Evolutionary conservation across 345 rosid species (phyloP), one percentile per base, ranked within the genome.

Genomic region (Fremontodendron californicum): DNA sequence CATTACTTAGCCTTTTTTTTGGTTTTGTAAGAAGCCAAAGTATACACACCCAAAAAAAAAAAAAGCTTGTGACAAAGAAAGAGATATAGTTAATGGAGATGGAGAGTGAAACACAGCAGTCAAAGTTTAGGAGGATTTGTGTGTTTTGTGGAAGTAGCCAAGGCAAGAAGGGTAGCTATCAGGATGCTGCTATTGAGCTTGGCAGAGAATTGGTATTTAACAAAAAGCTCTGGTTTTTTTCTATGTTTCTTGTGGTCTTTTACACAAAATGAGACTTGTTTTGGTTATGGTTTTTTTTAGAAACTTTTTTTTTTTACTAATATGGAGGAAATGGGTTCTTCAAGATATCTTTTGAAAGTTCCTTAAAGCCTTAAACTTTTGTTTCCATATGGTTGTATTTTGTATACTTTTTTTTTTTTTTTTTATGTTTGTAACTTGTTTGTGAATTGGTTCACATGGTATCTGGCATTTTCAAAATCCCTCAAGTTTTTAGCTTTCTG

Each of bases 111-210:
- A 85, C 84, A 27, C 74, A 83, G 74, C 76, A 43, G 58, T 92
- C 94, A 68, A 92, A 81, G 84, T 92, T 92, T 84, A 80, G 80
- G 81, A 89, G 92, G 86, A 87, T 92, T 78, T 92, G 97, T 83
- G 97, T 92, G 71, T 92, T 92, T 78, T 92, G 97, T 78, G 94
- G 97, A 76, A 92, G 94, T 67, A 92, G 94, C 84, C 93, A 89
- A 68, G 97, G 97, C 74, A 92, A 88, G 85, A 92, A 90, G 80
- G 89, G 85, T 71, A 92, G 94, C 82, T 92, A 92, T 80, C 97
- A 92, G 82, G 97, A 88, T 85, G 93, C 97, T 83, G 97, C 97
- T 75, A 84, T 88, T 82, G 93, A 89, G 80, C 94, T 92, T 75
- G 97, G 90, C 78, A 86, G 85, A 45, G 97, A 92, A 84, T 86